Evolutionary conservation across 805 yeast species (phyloP).

Genomic region (Candida takata): DNA sequence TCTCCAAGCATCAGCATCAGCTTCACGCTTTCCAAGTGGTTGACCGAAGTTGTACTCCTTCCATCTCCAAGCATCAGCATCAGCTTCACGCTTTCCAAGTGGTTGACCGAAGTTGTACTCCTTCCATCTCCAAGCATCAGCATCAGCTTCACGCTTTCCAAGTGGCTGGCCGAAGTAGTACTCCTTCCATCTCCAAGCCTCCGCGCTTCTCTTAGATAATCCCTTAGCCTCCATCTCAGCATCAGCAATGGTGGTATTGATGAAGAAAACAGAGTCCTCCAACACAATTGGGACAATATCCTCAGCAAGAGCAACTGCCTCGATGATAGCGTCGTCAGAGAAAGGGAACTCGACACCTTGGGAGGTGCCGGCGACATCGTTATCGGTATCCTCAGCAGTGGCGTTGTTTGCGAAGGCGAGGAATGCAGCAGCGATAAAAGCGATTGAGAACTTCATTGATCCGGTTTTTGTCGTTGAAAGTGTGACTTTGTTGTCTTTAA

Average conservation of each 20-base stretch:
- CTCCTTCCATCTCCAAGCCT: slow-evolving; percentile 19
- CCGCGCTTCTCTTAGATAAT: slow-evolving; percentile 17
- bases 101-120: slow-evolving; percentile 15
- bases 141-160: slow-evolving; percentile 17
- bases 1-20: slow-evolving; percentile 17
- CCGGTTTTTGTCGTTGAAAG: background rate
- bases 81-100: slow-evolving; percentile 15
- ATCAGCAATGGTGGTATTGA: slow-evolving; percentile 21
- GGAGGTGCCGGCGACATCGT: slow-evolving; percentile 8
- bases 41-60: slow-evolving; percentile 12
- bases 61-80: slow-evolving; percentile 22
- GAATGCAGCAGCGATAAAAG: slow-evolving; percentile 10
- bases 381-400: slow-evolving; percentile 8
- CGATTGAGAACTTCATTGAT: slow-evolving; percentile 12
- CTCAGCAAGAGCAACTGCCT: slow-evolving; percentile 18
- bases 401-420: slow-evolving; percentile 8
- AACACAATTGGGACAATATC: slow-evolving; percentile 20
- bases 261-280: slow-evolving; percentile 21
- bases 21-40: slow-evolving; percentile 14
- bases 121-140: slow-evolving; percentile 20
- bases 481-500: background rate
- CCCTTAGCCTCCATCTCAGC: slow-evolving; percentile 12
- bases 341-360: slow-evolving; percentile 22
- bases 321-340: slow-evolving; percentile 22
- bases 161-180: slow-evolving; percentile 16